phyloP scores from a whole-genome alignment of 495 filamentous ascomycete genomes.

The Aspergillus sclerotioniger region DNA sequence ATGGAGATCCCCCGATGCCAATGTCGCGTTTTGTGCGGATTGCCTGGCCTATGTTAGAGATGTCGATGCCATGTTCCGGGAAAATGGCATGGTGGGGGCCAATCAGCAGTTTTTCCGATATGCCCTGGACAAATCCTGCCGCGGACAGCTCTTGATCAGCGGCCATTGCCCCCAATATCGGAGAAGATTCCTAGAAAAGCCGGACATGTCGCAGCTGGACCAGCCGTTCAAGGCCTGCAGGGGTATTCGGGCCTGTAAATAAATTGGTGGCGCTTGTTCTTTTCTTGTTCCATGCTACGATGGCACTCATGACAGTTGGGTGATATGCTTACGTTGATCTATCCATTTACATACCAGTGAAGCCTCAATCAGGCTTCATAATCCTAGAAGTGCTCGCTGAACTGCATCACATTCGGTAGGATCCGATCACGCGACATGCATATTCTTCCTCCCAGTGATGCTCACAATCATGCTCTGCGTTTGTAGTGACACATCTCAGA shows the following conservation, averaged over 20 bases:
- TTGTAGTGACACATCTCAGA: no score
- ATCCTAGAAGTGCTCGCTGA: no score
- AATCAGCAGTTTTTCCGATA: constrained; percentile 18
- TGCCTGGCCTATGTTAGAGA: constrained; percentile 15
- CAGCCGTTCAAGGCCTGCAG: constrained; percentile 14
- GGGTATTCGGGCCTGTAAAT: constrained; percentile 8
- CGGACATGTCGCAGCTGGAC: constrained; percentile 6
- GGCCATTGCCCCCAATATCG: constrained; percentile 15
- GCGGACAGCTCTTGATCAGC: constrained; percentile 1
- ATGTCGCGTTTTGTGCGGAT: constrained; percentile 10
- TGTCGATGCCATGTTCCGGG: constrained; percentile 8
- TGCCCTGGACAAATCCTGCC: constrained; percentile 15
- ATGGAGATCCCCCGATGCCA: neutral
- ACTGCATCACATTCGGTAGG: no score
- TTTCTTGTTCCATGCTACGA: no score
- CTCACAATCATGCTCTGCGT: no score
- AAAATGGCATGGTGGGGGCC: neutral
- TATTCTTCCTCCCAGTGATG: no score
- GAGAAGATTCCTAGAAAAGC: constrained; percentile 6
- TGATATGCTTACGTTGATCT: no score
- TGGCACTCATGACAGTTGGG: no score
- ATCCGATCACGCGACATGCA: no score
- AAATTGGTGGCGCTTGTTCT: neutral
- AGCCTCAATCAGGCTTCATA: no score
- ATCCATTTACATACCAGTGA: no score